Evolutionary conservation across 495 filamentous ascomycete species (phyloP).

Genomic region (Lasiosphaeria hispida): DNA sequence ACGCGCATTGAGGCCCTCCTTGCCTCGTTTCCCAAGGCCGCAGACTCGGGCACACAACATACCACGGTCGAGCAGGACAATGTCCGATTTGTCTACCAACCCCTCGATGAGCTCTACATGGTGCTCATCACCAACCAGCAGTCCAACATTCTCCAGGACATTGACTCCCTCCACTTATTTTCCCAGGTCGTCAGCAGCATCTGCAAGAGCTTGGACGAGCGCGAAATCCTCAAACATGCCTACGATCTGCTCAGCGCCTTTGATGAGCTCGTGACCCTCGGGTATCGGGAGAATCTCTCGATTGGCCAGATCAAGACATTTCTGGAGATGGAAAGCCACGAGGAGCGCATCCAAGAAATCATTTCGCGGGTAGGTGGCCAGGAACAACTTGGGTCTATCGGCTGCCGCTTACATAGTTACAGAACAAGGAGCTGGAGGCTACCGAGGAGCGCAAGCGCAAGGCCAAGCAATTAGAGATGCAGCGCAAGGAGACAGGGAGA

Average conservation of each 20-base stretch:
- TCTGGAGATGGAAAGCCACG: constrained; percentile 97
- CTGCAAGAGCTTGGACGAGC: constrained; percentile 92
- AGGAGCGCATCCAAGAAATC: constrained; percentile 97
- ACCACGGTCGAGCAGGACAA: constrained; percentile 98
- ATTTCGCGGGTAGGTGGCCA: constrained; percentile 71
- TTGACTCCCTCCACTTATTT: constrained; percentile 95
- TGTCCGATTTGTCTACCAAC: constrained; percentile 98
- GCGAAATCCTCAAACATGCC: constrained; percentile 89
- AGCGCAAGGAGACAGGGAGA: constrained; percentile 82
- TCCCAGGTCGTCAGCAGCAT: constrained; percentile 95
- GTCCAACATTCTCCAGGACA: constrained; percentile 98
- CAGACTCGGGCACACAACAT: constrained; percentile 90
- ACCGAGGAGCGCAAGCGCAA: constrained; percentile 96
- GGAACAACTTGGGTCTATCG: neutral
- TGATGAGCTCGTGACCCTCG: constrained; percentile 91
- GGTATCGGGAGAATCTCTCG: constrained; percentile 93
- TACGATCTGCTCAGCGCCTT: constrained; percentile 95
- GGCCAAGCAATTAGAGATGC: constrained; percentile 96
- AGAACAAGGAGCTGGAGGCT: constrained; percentile 98
- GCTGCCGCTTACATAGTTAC: constrained; percentile 30
- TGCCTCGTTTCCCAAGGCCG: constrained; percentile 94
- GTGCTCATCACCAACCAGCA: constrained; percentile 98
- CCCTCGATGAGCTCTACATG: constrained; percentile 98
- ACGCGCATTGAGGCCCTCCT: constrained; percentile 94
- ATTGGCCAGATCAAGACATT: constrained; percentile 97